A percentile compares a stretch with the other conserved stretches of the same genome.
phyloP scores from a whole-genome alignment of 2,329 filamentous ascomycete species.

The Fusarium sarcochroum region DNA sequence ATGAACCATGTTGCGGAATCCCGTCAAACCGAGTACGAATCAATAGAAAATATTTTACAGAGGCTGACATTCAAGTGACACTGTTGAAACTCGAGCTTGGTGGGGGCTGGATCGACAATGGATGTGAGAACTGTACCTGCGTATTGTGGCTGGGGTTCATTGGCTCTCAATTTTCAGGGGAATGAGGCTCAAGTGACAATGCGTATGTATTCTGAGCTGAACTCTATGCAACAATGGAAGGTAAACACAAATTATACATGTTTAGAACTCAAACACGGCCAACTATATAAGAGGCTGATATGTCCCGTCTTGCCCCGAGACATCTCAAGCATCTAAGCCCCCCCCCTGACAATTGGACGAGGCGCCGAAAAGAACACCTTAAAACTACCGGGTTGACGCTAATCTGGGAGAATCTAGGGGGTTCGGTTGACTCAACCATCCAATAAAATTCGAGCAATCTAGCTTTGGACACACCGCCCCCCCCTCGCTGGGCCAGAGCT shows the following conservation, averaged over 20 bases:
- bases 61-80: slow-evolving; percentile 4
- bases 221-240: background rate
- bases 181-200: slow-evolving; percentile 4
- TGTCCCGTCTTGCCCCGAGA: slow-evolving; percentile 15
- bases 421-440: background rate
- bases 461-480: slow-evolving; percentile 35
- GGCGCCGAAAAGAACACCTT: slow-evolving; percentile 28
- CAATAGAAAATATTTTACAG: background rate
- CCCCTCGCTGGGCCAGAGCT: slow-evolving; percentile 36
- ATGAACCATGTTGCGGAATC: slow-evolving; percentile 12
- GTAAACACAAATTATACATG: background rate
- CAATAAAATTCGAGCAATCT: slow-evolving; percentile 16
- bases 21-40: slow-evolving; percentile 32
- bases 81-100: slow-evolving; percentile 21
- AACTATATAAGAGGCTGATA: background rate
- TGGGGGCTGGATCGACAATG: slow-evolving; percentile 39
- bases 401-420: slow-evolving; percentile 25
- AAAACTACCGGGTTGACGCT: slow-evolving; percentile 34
- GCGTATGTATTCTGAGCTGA: background rate
- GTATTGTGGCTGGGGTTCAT: slow-evolving; percentile 30
- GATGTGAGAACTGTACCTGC: slow-evolving; percentile 35
- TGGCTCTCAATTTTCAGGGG: slow-evolving; percentile 3
- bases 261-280: background rate
- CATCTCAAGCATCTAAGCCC: slow-evolving; percentile 15
- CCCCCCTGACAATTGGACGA: too few species aligned